Evolutionary conservation across 179 eudicot genomes (phyloP).

Genomic region (Spergularia azorica): DNA sequence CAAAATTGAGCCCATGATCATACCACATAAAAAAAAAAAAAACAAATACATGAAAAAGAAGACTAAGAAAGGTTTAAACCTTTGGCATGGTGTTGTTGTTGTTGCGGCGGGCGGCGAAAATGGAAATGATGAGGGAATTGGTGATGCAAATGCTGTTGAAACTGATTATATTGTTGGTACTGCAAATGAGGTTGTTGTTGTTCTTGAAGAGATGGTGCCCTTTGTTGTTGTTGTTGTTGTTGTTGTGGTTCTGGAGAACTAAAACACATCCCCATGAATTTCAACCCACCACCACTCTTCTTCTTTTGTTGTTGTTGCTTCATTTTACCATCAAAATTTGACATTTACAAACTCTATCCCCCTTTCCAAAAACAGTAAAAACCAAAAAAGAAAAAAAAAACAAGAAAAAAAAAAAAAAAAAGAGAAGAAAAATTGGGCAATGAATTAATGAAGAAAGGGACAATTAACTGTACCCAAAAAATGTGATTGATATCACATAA

Average conservation of each 20-base stretch:
- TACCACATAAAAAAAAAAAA: background rate
- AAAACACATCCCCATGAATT: constrained; percentile 62
- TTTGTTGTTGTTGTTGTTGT: background rate
- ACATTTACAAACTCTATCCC: constrained; percentile 4
- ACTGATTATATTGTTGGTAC: constrained; percentile 23
- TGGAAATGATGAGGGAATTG: constrained; percentile 14
- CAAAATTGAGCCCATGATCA: background rate
- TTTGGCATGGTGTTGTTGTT: constrained; percentile 2
- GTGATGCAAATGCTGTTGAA: background rate
- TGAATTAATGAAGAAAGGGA: background rate
- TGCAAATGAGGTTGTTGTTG: constrained; percentile 31
- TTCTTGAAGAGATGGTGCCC: background rate
- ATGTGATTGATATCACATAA: background rate
- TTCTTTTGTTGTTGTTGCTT: constrained; percentile 30
- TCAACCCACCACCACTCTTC: constrained; percentile 34
- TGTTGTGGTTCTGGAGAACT: constrained; percentile 45
- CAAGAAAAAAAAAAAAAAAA: background rate
- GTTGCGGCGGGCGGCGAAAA: constrained; percentile 18
- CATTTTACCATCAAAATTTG: constrained; percentile 32
- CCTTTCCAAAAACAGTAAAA: background rate
- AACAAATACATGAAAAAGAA: background rate
- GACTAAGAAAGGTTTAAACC: background rate
- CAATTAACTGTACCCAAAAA: background rate
- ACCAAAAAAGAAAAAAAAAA: background rate
- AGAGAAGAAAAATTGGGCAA: background rate